Conservation (phyloP, 805 yeast genomes). For the Diddensiella santjacobensis region DNA sequence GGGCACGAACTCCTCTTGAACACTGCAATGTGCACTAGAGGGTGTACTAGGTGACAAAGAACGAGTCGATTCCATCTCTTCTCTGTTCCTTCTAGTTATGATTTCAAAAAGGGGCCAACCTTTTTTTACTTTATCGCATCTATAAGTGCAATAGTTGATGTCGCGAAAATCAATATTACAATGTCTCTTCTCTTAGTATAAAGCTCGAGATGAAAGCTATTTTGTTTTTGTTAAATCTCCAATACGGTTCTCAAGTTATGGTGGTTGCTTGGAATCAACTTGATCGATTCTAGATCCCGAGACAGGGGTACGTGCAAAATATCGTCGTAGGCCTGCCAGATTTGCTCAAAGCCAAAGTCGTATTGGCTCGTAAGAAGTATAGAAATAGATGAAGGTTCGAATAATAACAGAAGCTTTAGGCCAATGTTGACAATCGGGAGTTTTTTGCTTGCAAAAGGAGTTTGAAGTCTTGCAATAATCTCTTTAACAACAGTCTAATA, state of each 20-base stretch:
- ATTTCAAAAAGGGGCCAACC: background rate
- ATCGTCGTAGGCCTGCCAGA: slow-evolving; percentile 22
- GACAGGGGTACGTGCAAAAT: slow-evolving; percentile 19
- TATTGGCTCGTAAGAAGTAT: slow-evolving; percentile 2
- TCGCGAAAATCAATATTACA: no score
- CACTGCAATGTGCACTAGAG: background rate
- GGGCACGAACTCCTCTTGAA: background rate
- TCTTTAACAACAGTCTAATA: background rate
- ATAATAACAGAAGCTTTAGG: background rate
- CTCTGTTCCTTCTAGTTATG: background rate
- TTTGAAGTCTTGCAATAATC: no score
- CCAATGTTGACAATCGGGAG: background rate
- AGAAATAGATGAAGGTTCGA: background rate
- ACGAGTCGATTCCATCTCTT: slow-evolving; percentile 1
- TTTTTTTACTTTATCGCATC: slow-evolving; percentile 1
- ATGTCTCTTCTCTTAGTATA: background rate
- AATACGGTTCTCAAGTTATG: slow-evolving; percentile 21
- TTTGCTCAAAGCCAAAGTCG: slow-evolving; percentile 16
- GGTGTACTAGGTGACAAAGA: background rate
- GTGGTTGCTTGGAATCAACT: slow-evolving; percentile 28
- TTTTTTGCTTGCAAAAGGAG: background rate
- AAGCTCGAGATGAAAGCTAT: no score
- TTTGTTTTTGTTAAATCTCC: no score
- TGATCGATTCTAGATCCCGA: slow-evolving; percentile 23
- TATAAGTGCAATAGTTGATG: background rate